Evolutionary conservation across 306 rosid species (phyloP).

Genomic region (Sicyos edulis): DNA sequence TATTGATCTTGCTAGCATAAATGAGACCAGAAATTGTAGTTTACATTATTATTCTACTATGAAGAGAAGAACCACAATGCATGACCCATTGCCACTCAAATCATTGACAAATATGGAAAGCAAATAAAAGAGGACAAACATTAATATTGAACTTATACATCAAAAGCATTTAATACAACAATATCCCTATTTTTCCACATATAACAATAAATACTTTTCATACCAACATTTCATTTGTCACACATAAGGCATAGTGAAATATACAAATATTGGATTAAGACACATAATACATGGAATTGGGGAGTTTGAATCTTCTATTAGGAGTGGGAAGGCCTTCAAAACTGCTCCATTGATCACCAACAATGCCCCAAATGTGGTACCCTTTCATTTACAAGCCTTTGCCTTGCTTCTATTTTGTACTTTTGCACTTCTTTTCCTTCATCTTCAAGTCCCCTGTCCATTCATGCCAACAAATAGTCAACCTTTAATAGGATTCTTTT

Average conservation of each 20-base stretch:
- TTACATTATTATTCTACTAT: too few species aligned
- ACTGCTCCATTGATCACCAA: slow-evolving; percentile 66
- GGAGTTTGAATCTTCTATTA: slow-evolving; percentile 55
- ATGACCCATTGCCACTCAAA: neutral
- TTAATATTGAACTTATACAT: neutral
- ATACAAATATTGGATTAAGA: slow-evolving; percentile 18
- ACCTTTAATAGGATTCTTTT: too few species aligned
- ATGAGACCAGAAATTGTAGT: too few species aligned
- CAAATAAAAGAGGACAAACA: neutral
- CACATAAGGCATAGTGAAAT: neutral
- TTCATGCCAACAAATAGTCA: neutral
- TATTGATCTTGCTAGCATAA: too few species aligned
- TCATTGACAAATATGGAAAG: neutral
- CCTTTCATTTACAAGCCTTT: slow-evolving; percentile 40
- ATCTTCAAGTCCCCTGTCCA: slow-evolving; percentile 51
- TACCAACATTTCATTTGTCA: neutral
- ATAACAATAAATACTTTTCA: neutral
- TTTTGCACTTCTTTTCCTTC: slow-evolving; percentile 41
- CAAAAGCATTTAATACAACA: neutral
- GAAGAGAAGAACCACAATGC: too few species aligned
- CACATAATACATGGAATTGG: slow-evolving; percentile 48
- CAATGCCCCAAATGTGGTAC: slow-evolving; percentile 53
- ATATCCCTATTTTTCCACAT: neutral
- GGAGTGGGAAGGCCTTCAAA: slow-evolving; percentile 14
- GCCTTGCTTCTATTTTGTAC: slow-evolving; percentile 40